Percentiles rank a stretch among this genome's conserved stretches.
phyloP scores from a whole-genome alignment of 2,329 filamentous ascomycete genomes.

The Chrysosporium queenslandicum region DNA sequence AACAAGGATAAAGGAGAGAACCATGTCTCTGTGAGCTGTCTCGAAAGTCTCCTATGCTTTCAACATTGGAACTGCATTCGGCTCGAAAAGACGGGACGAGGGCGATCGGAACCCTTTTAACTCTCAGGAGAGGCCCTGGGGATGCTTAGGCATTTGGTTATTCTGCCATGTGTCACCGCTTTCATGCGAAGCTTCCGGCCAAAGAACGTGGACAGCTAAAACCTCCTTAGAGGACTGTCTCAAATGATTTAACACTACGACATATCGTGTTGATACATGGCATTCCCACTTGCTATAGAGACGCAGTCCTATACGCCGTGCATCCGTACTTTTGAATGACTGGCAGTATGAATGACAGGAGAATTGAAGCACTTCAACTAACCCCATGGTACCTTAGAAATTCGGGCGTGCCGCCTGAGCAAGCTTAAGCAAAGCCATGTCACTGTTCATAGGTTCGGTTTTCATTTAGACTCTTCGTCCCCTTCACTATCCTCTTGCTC shows the following conservation, averaged over 20 bases:
- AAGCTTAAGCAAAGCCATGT: neutral
- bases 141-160: neutral
- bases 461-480: constrained; percentile 13
- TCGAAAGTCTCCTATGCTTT: neutral
- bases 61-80: neutral
- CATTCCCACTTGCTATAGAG: no score
- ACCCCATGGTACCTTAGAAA: neutral
- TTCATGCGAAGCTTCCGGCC: neutral
- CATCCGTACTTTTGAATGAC: no score
- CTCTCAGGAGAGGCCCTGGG: neutral
- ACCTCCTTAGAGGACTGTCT: no score
- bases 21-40: constrained; percentile 29
- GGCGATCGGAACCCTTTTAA: neutral
- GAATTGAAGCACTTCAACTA: neutral
- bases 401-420: neutral
- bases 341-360: no score
- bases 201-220: no score
- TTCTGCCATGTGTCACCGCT: neutral
- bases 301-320: no score
- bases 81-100: neutral
- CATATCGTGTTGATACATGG: no score
- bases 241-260: no score
- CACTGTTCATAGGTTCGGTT: neutral
- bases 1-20: constrained; percentile 81
- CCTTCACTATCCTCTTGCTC: constrained; percentile 2